Evolutionary conservation across 768 basidiomycete genomes (phyloP).

Genomic region (Boletus rufocinnamomeus): DNA sequence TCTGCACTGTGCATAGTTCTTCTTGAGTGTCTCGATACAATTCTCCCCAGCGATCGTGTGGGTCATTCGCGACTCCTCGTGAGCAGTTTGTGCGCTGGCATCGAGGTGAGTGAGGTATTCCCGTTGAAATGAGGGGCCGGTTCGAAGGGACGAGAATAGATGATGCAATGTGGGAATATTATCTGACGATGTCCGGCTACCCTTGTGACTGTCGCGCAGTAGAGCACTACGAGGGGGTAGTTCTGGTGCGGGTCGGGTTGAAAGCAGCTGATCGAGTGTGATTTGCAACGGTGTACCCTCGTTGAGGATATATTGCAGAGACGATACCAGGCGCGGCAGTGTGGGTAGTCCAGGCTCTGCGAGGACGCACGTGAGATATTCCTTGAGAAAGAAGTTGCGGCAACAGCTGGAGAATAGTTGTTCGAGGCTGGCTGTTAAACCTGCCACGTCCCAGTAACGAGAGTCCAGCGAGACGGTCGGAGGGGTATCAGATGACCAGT

Average conservation of each 20-base stretch:
- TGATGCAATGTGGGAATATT: not conserved
- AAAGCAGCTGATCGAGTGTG: too few species aligned
- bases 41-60: not conserved
- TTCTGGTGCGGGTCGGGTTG: too few species aligned
- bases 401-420: conserved; percentile 7
- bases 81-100: not conserved
- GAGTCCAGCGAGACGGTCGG: not conserved
- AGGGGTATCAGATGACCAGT: conserved; percentile 15
- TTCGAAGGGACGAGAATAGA: not conserved
- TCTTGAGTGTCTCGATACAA: too few species aligned
- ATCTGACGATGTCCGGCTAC: too few species aligned
- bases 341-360: not conserved
- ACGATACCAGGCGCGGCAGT: too few species aligned
- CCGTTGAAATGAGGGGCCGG: conserved; percentile 1
- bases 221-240: too few species aligned
- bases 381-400: conserved; percentile 8
- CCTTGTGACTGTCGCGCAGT: too few species aligned
- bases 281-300: not conserved
- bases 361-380: not conserved
- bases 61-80: not conserved
- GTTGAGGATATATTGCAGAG: not conserved
- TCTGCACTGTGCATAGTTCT: too few species aligned
- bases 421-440: not conserved
- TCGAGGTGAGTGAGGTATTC: conserved; percentile 2
- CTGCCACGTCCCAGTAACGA: not conserved